Conservation (phyloP, 225 moss, liverwort and hornwort genomes). For the Takakia lepidozioides region DNA sequence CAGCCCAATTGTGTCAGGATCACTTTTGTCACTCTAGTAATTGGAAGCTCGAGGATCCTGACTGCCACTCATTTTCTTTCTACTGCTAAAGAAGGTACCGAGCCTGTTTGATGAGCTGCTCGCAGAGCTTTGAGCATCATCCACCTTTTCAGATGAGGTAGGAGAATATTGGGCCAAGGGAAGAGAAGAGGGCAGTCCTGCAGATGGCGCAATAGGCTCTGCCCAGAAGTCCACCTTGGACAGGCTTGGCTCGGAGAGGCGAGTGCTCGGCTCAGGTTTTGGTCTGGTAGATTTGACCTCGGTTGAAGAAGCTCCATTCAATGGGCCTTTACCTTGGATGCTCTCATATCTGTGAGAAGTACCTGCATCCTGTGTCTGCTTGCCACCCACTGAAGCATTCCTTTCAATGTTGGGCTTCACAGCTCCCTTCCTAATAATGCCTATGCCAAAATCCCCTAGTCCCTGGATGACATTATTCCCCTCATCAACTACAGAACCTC, state of each 20-base stretch:
- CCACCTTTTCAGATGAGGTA: conserved; percentile 1
- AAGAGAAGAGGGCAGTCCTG: conserved; percentile 6
- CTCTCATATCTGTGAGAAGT: not conserved
- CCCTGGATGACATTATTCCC: not conserved
- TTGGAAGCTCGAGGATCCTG: too few relatives aligned
- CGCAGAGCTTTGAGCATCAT: conserved; percentile 5
- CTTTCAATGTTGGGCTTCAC: too few relatives aligned
- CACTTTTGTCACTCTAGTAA: too few relatives aligned
- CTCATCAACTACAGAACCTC: not conserved
- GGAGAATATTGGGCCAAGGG: conserved; percentile 12
- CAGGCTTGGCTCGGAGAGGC: conserved; percentile 21
- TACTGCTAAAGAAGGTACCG: conserved; percentile 22
- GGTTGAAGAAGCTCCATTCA: conserved; percentile 11
- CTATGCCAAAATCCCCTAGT: not conserved
- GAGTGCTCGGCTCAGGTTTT: conserved; percentile 1
- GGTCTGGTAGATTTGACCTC: not conserved
- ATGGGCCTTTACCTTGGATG: not conserved
- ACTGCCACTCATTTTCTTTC: conserved; percentile 7
- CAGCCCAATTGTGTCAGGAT: too few relatives aligned
- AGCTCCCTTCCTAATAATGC: not conserved
- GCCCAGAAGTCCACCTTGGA: conserved; percentile 54
- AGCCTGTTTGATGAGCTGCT: too few relatives aligned
- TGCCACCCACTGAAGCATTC: too few relatives aligned
- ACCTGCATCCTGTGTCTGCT: not conserved
- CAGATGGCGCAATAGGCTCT: conserved; percentile 11